Evolutionary conservation across 495 filamentous ascomycete genomes (phyloP), one percentile per base, ranked within the genome.

Genomic region (Penicillium pancosmium): DNA sequence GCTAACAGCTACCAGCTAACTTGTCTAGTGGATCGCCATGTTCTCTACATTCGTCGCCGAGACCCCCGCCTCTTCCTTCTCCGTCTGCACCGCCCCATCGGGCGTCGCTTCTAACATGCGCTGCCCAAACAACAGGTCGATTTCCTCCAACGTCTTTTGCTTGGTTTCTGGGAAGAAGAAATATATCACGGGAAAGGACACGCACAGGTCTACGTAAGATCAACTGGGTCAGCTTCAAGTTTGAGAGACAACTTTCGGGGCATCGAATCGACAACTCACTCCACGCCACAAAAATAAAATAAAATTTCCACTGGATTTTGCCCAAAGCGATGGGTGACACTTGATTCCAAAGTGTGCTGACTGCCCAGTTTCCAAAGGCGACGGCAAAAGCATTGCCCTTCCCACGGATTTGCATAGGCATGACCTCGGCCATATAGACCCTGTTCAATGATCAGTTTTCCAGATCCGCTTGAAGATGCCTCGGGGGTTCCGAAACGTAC

Each of bases 141-240:
- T 84, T 54, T 83, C 81, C 57, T 86, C 83, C 2, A 86, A 66
- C 0, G 75, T 75, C 38, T 84, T 71, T 52, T 80, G 77, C 50
- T 82, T 84, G 0, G 82, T 85, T 64, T 86, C 82, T 47, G 77
- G 78, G 64, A 84, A 84, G 36, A 81, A 71, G 65, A 84, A 77
- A 62, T 75, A 83, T 9, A 86, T 73, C 0, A 77, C 70, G 0
- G 71, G 70, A 44, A 76, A 46, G 11, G 71, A 58, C 57, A 77
- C 51, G 36, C 60, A 67, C 9, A 73, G 50, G 64, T 77, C 74
- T 72, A 61, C 57, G 52, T 65, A 54, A 53, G 65, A 57, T 18
- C 41, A 21, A 49, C 54, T 48, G 23, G 36, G 36, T 16, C 16
- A 12, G 16, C 54, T 56, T n/a, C n/a, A n/a, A n/a, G n/a, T n/a